These are phyloP conservation scores for Silene coronaria DNA, from an alignment of 179 eudicot genomes.

Conservation along the genomic window DNA sequence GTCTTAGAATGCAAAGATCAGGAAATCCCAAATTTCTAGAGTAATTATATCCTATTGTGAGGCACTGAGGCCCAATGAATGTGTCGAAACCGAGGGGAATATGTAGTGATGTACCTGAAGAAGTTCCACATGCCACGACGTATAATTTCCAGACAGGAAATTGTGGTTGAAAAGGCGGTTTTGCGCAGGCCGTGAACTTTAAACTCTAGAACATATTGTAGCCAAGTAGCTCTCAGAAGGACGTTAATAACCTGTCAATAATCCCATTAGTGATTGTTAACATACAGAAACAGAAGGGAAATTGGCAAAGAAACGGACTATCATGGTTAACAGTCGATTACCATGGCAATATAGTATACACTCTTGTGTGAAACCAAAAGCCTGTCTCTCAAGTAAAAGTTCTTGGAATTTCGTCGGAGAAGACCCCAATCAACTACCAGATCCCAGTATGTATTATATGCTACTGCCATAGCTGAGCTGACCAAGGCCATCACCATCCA, in stretches of 20 bases:
- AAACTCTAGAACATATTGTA: constrained; percentile 50
- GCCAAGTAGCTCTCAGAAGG: constrained; percentile 64
- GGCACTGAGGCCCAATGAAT: no score
- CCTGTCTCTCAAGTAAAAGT: constrained; percentile 47
- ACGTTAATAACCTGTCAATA: constrained; percentile 51
- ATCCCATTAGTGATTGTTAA: background rate
- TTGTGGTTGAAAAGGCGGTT: constrained; percentile 37
- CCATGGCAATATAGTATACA: constrained; percentile 57
- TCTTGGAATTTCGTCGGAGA: constrained; percentile 42
- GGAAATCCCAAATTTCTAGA: no score
- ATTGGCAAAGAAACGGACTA: background rate
- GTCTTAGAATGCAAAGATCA: no score
- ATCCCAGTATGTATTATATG: constrained; percentile 60
- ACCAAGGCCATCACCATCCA: constrained; percentile 51
- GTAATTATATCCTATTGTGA: no score
- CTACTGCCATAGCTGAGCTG: constrained; percentile 46
- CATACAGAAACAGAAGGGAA: background rate
- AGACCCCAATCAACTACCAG: constrained; percentile 65
- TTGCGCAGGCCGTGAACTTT: constrained; percentile 39
- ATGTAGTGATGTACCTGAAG: constrained; percentile 49
- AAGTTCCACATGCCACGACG: constrained; percentile 78
- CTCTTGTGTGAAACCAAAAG: constrained; percentile 43
- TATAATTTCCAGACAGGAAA: constrained; percentile 61
- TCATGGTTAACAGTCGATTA: constrained; percentile 20
- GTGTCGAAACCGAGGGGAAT: no score